phyloP scores from a whole-genome alignment of 495 filamentous ascomycete genomes.

The Penicillium psychrofluorescens region DNA sequence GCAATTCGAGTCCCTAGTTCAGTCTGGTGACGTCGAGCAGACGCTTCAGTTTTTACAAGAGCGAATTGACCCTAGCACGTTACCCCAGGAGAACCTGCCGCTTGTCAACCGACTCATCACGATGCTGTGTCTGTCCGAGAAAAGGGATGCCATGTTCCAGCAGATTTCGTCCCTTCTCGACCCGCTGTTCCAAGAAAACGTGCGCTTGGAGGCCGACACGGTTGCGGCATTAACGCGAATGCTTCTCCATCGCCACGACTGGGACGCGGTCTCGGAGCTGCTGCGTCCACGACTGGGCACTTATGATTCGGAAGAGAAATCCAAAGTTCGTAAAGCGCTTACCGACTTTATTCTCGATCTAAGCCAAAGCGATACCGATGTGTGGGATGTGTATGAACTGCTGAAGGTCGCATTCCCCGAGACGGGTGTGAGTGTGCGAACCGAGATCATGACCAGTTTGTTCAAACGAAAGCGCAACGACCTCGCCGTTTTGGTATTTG shows the following conservation, averaged over 20 bases:
- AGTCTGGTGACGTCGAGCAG: conserved; percentile 59
- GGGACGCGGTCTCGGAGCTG: conserved; percentile 68
- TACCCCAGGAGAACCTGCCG: conserved; percentile 49
- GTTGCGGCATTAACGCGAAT: conserved; percentile 60
- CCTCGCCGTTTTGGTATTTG: conserved; percentile 78
- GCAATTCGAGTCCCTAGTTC: conserved; percentile 67
- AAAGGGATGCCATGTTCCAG: conserved; percentile 49
- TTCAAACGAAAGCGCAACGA: conserved; percentile 70
- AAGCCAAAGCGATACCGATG: conserved; percentile 44
- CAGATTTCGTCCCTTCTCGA: conserved; percentile 64
- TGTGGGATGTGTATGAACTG: conserved; percentile 79
- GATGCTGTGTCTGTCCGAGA: conserved; percentile 52
- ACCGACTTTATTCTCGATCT: conserved; percentile 57
- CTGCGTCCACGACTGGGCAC: conserved; percentile 58
- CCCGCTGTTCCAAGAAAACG: conserved; percentile 65
- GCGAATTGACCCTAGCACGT: conserved; percentile 44
- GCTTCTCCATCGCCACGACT: conserved; percentile 65
- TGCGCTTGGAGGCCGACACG: conserved; percentile 61
- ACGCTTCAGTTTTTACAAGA: conserved; percentile 56
- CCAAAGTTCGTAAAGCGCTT: conserved; percentile 53
- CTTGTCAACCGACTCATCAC: conserved; percentile 71
- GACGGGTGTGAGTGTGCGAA: conserved; percentile 50
- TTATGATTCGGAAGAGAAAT: conserved; percentile 58
- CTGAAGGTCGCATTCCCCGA: conserved; percentile 75
- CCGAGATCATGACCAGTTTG: conserved; percentile 73